Conservation (phyloP, 1,284 basidiomycete species). For the Rugiboletus extremiorientalis region DNA sequence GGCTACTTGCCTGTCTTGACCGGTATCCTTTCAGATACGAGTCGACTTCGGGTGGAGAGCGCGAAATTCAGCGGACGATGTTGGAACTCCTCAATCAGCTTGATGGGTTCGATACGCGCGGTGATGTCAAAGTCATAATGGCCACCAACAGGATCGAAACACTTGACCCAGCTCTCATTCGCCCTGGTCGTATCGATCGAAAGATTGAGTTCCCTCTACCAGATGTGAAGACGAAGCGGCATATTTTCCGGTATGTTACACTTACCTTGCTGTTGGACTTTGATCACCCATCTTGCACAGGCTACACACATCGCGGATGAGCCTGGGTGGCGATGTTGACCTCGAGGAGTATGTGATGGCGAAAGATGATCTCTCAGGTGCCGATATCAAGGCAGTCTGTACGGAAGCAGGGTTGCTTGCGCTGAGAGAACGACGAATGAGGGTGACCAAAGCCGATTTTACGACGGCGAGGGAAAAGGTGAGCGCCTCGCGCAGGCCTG, state of each 20-base stretch:
- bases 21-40: slow-evolving; percentile 66
- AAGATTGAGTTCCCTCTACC: slow-evolving; percentile 98
- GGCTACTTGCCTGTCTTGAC: not conserved
- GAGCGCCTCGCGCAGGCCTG: slow-evolving; percentile 19
- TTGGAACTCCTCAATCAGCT: slow-evolving; percentile 97
- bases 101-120: slow-evolving; percentile 98
- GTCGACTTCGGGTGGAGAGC: slow-evolving; percentile 95
- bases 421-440: slow-evolving; percentile 93
- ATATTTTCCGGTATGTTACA: slow-evolving; percentile 84
- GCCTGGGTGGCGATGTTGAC: slow-evolving; percentile 87
- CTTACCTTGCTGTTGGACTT: not conserved
- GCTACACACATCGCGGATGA: slow-evolving; percentile 97
- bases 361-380: slow-evolving; percentile 96
- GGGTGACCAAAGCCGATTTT: slow-evolving; percentile 93
- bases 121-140: slow-evolving; percentile 98
- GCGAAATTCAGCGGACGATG: slow-evolving; percentile 99
- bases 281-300: slow-evolving; percentile 37
- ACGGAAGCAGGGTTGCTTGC: slow-evolving; percentile 97
- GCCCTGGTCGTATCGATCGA: slow-evolving; percentile 97
- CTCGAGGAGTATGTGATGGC: slow-evolving; percentile 95
- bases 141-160: slow-evolving; percentile 94
- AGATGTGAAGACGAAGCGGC: slow-evolving; percentile 94
- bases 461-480: slow-evolving; percentile 89
- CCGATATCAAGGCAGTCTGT: slow-evolving; percentile 98
- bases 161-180: slow-evolving; percentile 94